Conservation (phyloP, 176 grass and related monocot species). For the Triticum timopheevii region DNA sequence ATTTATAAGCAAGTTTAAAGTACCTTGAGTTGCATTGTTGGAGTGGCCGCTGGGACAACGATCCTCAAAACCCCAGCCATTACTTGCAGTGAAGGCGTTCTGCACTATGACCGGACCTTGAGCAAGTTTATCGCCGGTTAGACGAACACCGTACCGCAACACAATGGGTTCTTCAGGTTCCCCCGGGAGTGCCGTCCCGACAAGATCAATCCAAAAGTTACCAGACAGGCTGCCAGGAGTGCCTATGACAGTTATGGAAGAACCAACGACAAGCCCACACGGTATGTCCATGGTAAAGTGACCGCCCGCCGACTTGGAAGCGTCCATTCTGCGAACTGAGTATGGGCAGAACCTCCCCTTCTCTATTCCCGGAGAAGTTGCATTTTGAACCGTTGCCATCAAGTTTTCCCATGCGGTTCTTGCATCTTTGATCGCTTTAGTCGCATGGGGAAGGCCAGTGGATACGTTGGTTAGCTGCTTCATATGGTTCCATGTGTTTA, state of each 20-base stretch:
- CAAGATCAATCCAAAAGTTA: slow-evolving; percentile 70
- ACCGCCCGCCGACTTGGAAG: slow-evolving; percentile 33
- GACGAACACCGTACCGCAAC: slow-evolving; percentile 74
- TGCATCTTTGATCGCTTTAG: slow-evolving; percentile 62
- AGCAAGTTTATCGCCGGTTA: slow-evolving; percentile 61
- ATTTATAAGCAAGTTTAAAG: slow-evolving; percentile 24
- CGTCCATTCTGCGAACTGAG: slow-evolving; percentile 65
- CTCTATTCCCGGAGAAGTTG: slow-evolving; percentile 17
- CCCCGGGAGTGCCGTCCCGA: slow-evolving; percentile 61
- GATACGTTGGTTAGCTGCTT: slow-evolving; percentile 42
- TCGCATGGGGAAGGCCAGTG: slow-evolving; percentile 65
- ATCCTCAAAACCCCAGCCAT: slow-evolving; percentile 73
- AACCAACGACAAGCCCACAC: slow-evolving; percentile 75
- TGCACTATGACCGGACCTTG: slow-evolving; percentile 86
- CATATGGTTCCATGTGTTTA: slow-evolving; percentile 76
- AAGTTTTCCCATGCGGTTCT: slow-evolving; percentile 70
- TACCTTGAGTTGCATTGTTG: slow-evolving; percentile 66
- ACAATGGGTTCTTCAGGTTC: slow-evolving; percentile 66
- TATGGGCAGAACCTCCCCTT: slow-evolving; percentile 63
- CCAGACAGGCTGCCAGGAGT: slow-evolving; percentile 63
- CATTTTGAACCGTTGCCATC: slow-evolving; percentile 38
- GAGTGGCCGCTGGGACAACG: slow-evolving; percentile 57
- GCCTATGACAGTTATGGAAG: slow-evolving; percentile 83
- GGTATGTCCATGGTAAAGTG: slow-evolving; percentile 56
- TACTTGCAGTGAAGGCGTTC: slow-evolving; percentile 61